Base-by-base conservation (phyloP, 768 basidiomycete species). In the Coprinopsis sp. region DNA sequence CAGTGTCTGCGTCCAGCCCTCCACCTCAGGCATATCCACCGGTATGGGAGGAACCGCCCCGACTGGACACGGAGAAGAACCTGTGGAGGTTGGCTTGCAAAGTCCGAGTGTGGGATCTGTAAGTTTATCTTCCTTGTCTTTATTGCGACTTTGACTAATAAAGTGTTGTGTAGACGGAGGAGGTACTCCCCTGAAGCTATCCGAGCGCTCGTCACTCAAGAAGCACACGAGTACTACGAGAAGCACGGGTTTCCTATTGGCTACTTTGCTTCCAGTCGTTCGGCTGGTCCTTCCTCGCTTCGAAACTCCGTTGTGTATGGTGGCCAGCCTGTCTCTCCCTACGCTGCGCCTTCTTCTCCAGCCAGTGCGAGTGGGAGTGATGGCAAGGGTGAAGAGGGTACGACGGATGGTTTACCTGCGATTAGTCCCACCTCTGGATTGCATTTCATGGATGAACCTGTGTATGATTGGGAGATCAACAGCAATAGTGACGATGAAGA, bases 391-490 rank as follows among this genome's bases (percentile, higher is more conserved):
- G 16, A 33, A 29, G 22, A 42, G 40, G 47, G 37, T 19, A 40
- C 34, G 34, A 49, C 33, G 3, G 27, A 5, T 12, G 37, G 48
- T 28, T 37, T 24, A 10, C 41, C 42, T 4, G 38, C 41, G 19
- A 41, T 16, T 23, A 40, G 33, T 37, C 48, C 48, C 23, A 49
- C 48, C 14, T 37, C 33, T 30, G 41, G 41, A 27, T 21, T 49
- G 5, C 16, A 37, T 11, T 49, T 49, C 38, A 49, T 49, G 48
- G 48, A 49, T 38, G 48, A 49, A 42, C 39, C 40, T 19, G 48
- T 49, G 48, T 49, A 49, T 49, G 48, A 49, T 44, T 49, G 48
- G 48, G 48, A 49, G 48, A 49, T 49, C 21, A 42, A 22, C 36
- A 49, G 31, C 19, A 44, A 33, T 30, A 31, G 33, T 37, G 48